Evolutionary conservation across 495 filamentous ascomycete genomes (phyloP), one percentile per base, ranked within the genome.

Genomic region (Aspergillus nanangensis): DNA sequence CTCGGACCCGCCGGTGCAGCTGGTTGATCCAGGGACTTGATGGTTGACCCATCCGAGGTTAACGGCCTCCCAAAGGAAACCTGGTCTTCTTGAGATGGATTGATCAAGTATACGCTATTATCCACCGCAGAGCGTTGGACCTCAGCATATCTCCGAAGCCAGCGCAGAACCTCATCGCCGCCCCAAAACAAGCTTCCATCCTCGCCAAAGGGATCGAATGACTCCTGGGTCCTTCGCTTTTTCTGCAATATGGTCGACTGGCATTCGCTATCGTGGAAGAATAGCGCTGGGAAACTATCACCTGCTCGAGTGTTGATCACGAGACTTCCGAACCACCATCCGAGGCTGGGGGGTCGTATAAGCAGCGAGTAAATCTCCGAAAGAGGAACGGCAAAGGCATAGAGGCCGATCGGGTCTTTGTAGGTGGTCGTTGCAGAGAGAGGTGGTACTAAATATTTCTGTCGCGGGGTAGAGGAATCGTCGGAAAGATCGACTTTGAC

Each of bases 211-310:
- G 93, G 94, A 55, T 96, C 90, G 54, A 98, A 96, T 33, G 66
- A 85, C 17, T 96, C 88, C 49, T 79, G 77, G 1, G 87, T 82
- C 24, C 86, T 70, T 60, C 83, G 87, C 76, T 90, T 94, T 67
- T 91, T 89, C 67, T 96, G 92, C 39, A 94, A 63, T 29, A 97
- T 95, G 5, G 93, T 98, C 35, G 84, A 90, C 64, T 95, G 87
- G 65, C 93, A 98, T 73, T 98, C 94, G 43, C 78, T 86, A 55
- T 98, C 93, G 53, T 98, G 93, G 66, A 98, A 98, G 66, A 98
- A 98, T 4, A 98, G 71, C 8, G 94, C 89, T 0, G 93, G 93
- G 56, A 96, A 96, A 58, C 82, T 87, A 61, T 96, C 89, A 3
- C 94, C 93, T 2, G 83, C 83, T 5, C 88, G 74, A 0, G 87